Percentiles rank a stretch among this genome's conserved stretches.
phyloP scores from a whole-genome alignment of 306 rosid species.

The Potentilla sterilis region DNA sequence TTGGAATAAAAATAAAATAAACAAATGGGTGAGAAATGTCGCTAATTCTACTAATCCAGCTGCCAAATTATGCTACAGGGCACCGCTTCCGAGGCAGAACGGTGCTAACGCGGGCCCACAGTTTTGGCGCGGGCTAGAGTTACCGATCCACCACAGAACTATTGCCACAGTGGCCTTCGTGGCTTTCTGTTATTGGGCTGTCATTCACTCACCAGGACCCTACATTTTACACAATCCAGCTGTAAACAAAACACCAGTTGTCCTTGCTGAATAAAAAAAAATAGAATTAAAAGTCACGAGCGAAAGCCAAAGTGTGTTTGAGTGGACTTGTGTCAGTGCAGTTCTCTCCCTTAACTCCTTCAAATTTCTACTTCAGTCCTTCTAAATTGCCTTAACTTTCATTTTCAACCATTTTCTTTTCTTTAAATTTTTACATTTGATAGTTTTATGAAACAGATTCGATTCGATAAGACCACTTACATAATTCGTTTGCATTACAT shows the following conservation, averaged over 20 bases:
- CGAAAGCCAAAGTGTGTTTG: not conserved
- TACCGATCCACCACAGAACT: slow-evolving; percentile 11
- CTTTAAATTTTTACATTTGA: not conserved
- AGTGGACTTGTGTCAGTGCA: not conserved
- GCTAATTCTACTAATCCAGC: not conserved
- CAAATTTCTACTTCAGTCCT: not conserved
- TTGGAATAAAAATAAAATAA: not conserved
- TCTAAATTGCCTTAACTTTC: not conserved
- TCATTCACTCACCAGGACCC: slow-evolving; percentile 21
- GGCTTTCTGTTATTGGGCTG: slow-evolving; percentile 34
- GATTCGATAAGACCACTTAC: no score
- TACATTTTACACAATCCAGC: slow-evolving; percentile 39
- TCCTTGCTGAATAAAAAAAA: not conserved
- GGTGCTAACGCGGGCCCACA: not conserved
- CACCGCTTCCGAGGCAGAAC: not conserved
- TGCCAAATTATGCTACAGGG: not conserved
- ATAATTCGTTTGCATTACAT: no score
- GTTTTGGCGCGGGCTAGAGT: slow-evolving; percentile 19
- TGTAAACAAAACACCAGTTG: slow-evolving; percentile 24
- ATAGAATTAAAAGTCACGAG: not conserved
- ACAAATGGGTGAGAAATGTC: no score
- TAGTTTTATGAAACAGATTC: no score
- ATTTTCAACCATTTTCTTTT: not conserved
- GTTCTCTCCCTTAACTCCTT: not conserved
- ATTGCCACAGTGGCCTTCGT: slow-evolving; percentile 33